A percentile compares a stretch with the other conserved stretches of the same genome.
These are phyloP conservation scores for Ashbya aceris DNA, from an alignment of 1,139 yeast genomes.

Conservation along the genomic window DNA sequence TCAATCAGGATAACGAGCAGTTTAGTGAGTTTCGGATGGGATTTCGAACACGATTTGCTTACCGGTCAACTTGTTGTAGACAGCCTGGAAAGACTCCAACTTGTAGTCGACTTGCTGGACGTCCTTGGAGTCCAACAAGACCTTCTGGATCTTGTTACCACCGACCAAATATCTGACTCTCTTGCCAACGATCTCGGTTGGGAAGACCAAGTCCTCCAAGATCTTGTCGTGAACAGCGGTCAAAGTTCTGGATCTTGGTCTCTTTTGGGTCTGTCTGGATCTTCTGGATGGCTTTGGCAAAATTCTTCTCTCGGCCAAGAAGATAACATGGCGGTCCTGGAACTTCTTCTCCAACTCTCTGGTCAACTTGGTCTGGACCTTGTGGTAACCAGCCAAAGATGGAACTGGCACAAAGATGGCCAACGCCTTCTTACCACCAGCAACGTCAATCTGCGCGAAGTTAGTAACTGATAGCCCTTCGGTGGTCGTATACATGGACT, in stretches of 20 bases:
- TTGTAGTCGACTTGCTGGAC: slow-evolving; percentile 96
- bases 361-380: slow-evolving; percentile 93
- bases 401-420: slow-evolving; percentile 98
- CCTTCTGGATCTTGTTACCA: slow-evolving; percentile 98
- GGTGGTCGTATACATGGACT: not conserved
- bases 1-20: slow-evolving; percentile 12
- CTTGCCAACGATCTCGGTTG: slow-evolving; percentile 98
- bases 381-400: slow-evolving; percentile 87
- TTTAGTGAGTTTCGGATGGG: slow-evolving; percentile 68
- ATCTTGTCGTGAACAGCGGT: slow-evolving; percentile 98
- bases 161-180: slow-evolving; percentile 99
- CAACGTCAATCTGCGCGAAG: slow-evolving; percentile 61
- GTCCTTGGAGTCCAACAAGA: slow-evolving; percentile 96
- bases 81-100: slow-evolving; percentile 98
- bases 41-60: slow-evolving; percentile 98
- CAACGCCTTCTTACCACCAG: slow-evolving; percentile 98
- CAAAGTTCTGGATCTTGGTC: slow-evolving; percentile 99
- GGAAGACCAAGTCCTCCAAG: slow-evolving; percentile 98
- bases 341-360: slow-evolving; percentile 99
- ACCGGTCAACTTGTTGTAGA: slow-evolving; percentile 98
- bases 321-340: slow-evolving; percentile 99
- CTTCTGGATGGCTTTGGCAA: slow-evolving; percentile 92
- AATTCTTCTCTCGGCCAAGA: slow-evolving; percentile 99
- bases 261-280: slow-evolving; percentile 92
- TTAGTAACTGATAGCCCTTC: slow-evolving; percentile 12